Evolutionary conservation across 2,329 filamentous ascomycete species (phyloP).

Genomic region (Zarea fungicola): DNA sequence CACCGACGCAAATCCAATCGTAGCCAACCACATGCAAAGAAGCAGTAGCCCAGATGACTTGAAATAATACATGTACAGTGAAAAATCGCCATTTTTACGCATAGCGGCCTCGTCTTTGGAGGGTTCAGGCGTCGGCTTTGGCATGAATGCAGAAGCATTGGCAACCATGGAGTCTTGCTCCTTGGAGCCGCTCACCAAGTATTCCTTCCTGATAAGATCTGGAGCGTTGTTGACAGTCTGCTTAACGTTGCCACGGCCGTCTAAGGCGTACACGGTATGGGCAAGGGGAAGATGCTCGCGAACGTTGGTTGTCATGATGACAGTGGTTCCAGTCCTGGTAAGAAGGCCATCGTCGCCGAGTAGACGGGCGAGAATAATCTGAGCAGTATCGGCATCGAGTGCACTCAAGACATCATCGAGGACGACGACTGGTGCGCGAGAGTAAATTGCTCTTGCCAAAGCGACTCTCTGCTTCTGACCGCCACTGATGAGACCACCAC

Average conservation of each 20-base stretch:
- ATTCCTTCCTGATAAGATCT: conserved; percentile 7
- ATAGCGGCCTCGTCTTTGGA: conserved; percentile 4
- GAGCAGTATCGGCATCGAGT: conserved; percentile 13
- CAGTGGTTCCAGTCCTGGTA: conserved; percentile 16
- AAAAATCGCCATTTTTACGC: conserved; percentile 9
- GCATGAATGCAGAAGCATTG: neutral
- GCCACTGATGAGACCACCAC: conserved; percentile 17
- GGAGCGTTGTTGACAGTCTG: conserved; percentile 9
- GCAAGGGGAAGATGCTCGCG: conserved; percentile 10
- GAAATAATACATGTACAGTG: conserved; percentile 13
- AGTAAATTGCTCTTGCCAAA: conserved; percentile 83
- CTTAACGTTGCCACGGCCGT: conserved; percentile 3
- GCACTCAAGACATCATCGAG: conserved; percentile 58
- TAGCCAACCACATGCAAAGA: neutral
- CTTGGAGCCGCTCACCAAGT: conserved; percentile 4
- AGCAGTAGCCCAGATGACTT: neutral
- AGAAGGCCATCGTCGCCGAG: conserved; percentile 17
- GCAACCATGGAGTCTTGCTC: neutral
- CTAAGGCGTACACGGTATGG: conserved; percentile 10
- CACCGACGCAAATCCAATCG: conserved; percentile 2
- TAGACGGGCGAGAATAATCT: conserved; percentile 13
- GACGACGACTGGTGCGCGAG: conserved; percentile 80
- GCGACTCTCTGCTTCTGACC: conserved; percentile 22
- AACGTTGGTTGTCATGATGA: conserved; percentile 13
- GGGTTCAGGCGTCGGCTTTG: conserved; percentile 2